Base-by-base conservation (phyloP, 495 filamentous ascomycete species). In the Cladorrhinum samala region DNA sequence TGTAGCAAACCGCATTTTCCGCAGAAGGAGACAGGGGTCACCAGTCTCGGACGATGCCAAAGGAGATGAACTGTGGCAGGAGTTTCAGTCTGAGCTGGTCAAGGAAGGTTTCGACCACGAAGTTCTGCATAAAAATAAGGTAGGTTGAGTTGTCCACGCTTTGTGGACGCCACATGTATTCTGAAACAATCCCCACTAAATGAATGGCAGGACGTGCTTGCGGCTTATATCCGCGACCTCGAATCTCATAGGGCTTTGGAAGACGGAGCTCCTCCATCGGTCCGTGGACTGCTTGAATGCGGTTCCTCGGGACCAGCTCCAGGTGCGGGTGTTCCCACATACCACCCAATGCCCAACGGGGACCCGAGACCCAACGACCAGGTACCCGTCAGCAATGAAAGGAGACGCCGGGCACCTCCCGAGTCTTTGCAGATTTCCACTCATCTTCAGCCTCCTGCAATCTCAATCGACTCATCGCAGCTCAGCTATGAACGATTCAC, bases 181-280 rank as follows among this genome's bases (percentile, higher is more conserved):
- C 17, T 20, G 21, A 37, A 20, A 14, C 21, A 21, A 41, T 37
- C 11, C 36, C 51, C 50, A 36, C 46, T 36, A 30, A 19, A 21
- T 2, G 23, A 50, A 9, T 23, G 14, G 46, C 57, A 80, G 76
- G 76, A 78, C 56, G 69, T 79, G 18, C 65, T 81, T 11, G 68
- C 73, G 51, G 76, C 78, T 27, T 79, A 80, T 55, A 79, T 81
- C 46, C 72, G 76, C 18, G 70, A 79, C 61, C 65, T 80, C 53
- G 72, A 80, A 52, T 63, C 71, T 33, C 61, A 69, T 54, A 54
- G 62, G 40, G 61, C 51, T 9, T 47, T 55, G 9, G 58, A 64
- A 30, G 67, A 64, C 55, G 68, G 66, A 40, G 60, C 54, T 37
- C 66, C 73, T 8, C 71, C 72, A 23, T 71, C 70, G 0, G 70